A percentile compares a stretch with the other conserved stretches of the same genome.
phyloP scores from a whole-genome alignment of 1,284 basidiomycete genomes.

The Cutaneotrichosporon curvatum region DNA sequence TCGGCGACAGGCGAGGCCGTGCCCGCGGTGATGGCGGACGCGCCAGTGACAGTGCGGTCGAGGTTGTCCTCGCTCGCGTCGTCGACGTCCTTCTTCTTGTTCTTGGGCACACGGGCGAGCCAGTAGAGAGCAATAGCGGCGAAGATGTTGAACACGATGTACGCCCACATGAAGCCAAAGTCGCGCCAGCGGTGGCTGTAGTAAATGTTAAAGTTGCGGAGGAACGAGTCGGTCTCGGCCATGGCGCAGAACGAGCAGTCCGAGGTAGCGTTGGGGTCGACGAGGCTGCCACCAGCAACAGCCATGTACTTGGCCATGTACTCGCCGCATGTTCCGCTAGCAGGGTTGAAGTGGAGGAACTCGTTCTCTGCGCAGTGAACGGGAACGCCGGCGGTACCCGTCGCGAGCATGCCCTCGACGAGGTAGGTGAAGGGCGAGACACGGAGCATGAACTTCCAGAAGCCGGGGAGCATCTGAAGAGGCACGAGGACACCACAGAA shows the following conservation, averaged over 20 bases:
- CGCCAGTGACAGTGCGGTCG: conserved; percentile 9
- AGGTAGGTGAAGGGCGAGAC: conserved; percentile 63
- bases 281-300: conserved; percentile 41
- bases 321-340: conserved; percentile 45
- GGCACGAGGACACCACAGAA: conserved; percentile 59
- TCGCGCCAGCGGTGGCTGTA: conserved; percentile 57
- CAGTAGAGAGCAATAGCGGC: conserved; percentile 41
- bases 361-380: conserved; percentile 47
- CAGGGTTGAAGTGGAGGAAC: conserved; percentile 40
- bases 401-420: conserved; percentile 49
- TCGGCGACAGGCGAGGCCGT: neutral
- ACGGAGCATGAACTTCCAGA: conserved; percentile 79
- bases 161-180: conserved; percentile 59
- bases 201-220: conserved; percentile 54
- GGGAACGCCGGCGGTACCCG: conserved; percentile 50
- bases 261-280: conserved; percentile 28
- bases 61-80: conserved; percentile 11
- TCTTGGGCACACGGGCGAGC: conserved; percentile 34
- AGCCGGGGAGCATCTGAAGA: conserved; percentile 51
- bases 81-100: conserved; percentile 6
- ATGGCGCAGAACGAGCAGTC: conserved; percentile 47
- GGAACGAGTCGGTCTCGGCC: conserved; percentile 55
- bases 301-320: conserved; percentile 45
- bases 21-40: conserved; percentile 3
- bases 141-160: conserved; percentile 55